A percentile compares a stretch with the other conserved stretches of the same genome.
phyloP scores from a whole-genome alignment of 2,329 filamentous ascomycete genomes.

The Cladobotryum protrusum region DNA sequence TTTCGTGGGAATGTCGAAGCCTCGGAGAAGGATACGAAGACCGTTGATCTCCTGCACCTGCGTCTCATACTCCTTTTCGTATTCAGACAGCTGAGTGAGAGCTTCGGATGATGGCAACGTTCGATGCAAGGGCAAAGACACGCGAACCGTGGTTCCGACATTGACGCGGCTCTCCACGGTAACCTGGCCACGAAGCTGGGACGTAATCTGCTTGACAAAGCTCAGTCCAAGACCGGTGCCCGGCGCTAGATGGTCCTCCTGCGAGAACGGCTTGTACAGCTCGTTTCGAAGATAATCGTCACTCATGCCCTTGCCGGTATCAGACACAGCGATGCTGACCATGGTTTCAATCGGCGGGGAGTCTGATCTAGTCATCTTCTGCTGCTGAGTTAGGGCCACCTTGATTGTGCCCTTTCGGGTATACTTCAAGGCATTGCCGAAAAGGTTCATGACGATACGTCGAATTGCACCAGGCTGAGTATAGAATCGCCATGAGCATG shows the following conservation, averaged over 20 bases:
- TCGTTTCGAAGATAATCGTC: slow-evolving; percentile 54
- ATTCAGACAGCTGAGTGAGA: slow-evolving; percentile 8
- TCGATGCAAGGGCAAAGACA: slow-evolving; percentile 24
- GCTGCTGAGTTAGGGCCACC: slow-evolving; percentile 17
- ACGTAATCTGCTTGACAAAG: slow-evolving; percentile 55
- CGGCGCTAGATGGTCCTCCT: slow-evolving; percentile 54
- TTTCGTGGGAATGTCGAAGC: slow-evolving; percentile 13
- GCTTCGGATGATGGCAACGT: slow-evolving; percentile 4
- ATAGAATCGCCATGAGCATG: slow-evolving; percentile 44
- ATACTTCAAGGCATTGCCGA: slow-evolving; percentile 59
- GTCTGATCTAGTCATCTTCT: slow-evolving; percentile 13
- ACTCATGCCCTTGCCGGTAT: slow-evolving; percentile 62
- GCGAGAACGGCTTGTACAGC: slow-evolving; percentile 57
- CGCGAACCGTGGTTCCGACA: slow-evolving; percentile 31
- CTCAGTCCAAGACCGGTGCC: slow-evolving; percentile 61
- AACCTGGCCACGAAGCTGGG: slow-evolving; percentile 52
- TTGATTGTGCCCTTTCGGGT: slow-evolving; percentile 34
- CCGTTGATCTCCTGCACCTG: slow-evolving; percentile 24
- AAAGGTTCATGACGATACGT: slow-evolving; percentile 56
- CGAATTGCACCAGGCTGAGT: slow-evolving; percentile 46
- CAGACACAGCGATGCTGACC: slow-evolving; percentile 44
- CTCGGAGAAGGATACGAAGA: slow-evolving; percentile 23
- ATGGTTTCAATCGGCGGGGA: slow-evolving; percentile 8
- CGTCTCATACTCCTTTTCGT: slow-evolving; percentile 22
- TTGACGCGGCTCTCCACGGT: slow-evolving; percentile 42